phyloP scores from a whole-genome alignment of 305 asterid species.

The Fraxinus paxiana region DNA sequence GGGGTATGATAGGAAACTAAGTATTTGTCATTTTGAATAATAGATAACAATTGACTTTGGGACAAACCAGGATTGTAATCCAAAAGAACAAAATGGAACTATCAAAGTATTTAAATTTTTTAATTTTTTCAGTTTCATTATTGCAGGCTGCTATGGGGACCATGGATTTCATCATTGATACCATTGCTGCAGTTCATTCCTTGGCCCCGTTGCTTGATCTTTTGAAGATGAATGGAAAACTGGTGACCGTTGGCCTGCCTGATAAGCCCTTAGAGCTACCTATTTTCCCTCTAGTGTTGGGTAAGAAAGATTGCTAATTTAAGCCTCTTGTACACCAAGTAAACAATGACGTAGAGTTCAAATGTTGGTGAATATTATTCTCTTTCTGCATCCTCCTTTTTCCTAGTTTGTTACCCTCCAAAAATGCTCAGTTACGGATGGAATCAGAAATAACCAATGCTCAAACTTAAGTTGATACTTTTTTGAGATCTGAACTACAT shows the following conservation, averaged over 20 bases:
- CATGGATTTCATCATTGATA: conserved; percentile 65
- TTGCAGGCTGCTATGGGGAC: conserved; percentile 51
- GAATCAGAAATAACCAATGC: neutral
- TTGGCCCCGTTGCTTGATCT: conserved; percentile 47
- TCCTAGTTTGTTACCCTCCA: neutral
- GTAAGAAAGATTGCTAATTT: conserved; percentile 26
- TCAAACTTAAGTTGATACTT: neutral
- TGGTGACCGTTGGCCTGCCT: conserved; percentile 55
- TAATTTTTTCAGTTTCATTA: neutral
- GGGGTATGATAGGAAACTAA: neutral
- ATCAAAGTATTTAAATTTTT: neutral
- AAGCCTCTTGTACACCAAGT: neutral
- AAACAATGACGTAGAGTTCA: neutral
- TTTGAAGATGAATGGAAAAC: conserved; percentile 58
- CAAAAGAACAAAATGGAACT: neutral
- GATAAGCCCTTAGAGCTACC: conserved; percentile 60
- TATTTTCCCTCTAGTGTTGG: conserved; percentile 52
- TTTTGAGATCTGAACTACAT: neutral
- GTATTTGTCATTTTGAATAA: neutral
- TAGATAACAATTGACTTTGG: neutral
- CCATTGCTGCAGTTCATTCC: conserved; percentile 51
- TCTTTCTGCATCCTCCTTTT: neutral
- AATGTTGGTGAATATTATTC: neutral
- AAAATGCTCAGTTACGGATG: neutral
- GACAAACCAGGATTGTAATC: neutral